Evolutionary conservation across 805 yeast genomes (phyloP).

Genomic region (Wickerhamiella nectarea): DNA sequence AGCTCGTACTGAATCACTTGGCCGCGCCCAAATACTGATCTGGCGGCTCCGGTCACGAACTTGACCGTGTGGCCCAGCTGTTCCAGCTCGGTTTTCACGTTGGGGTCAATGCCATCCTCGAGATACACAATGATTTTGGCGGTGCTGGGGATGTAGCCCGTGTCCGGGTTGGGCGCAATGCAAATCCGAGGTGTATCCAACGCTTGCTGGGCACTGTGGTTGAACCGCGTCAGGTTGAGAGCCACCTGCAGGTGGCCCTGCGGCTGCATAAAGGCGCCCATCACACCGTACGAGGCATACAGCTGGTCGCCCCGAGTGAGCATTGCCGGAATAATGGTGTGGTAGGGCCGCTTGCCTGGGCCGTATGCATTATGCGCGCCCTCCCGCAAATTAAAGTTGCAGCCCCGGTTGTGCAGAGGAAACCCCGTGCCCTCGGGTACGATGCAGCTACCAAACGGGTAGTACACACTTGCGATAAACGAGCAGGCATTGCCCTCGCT

Average conservation of each 20-base stretch:
- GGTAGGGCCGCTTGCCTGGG: slow-evolving; percentile 64
- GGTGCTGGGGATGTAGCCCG: slow-evolving; percentile 52
- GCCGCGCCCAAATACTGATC: slow-evolving; percentile 45
- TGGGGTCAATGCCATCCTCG: slow-evolving; percentile 48
- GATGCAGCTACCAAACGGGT: slow-evolving; percentile 56
- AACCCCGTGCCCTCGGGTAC: slow-evolving; percentile 50
- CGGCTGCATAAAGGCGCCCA: slow-evolving; percentile 84
- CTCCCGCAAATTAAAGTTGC: slow-evolving; percentile 51
- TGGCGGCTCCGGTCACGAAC: slow-evolving; percentile 30
- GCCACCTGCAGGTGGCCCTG: slow-evolving; percentile 73
- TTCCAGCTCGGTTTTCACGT: slow-evolving; percentile 34
- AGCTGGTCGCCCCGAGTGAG: slow-evolving; percentile 42
- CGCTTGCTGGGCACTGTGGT: slow-evolving; percentile 57
- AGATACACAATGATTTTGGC: slow-evolving; percentile 44
- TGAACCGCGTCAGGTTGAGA: slow-evolving; percentile 48
- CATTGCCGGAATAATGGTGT: slow-evolving; percentile 75
- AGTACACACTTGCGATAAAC: slow-evolving; percentile 62
- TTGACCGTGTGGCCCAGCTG: slow-evolving; percentile 45
- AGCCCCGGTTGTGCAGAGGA: slow-evolving; percentile 62
- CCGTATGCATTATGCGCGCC: slow-evolving; percentile 46
- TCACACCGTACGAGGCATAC: slow-evolving; percentile 65
- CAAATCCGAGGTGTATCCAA: slow-evolving; percentile 65
- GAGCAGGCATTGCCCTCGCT: slow-evolving; percentile 66
- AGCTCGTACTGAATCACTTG: slow-evolving; percentile 44
- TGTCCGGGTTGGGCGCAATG: slow-evolving; percentile 41